Evolutionary conservation across 1,139 yeast species (phyloP).

Genomic region (Candida albicans): DNA sequence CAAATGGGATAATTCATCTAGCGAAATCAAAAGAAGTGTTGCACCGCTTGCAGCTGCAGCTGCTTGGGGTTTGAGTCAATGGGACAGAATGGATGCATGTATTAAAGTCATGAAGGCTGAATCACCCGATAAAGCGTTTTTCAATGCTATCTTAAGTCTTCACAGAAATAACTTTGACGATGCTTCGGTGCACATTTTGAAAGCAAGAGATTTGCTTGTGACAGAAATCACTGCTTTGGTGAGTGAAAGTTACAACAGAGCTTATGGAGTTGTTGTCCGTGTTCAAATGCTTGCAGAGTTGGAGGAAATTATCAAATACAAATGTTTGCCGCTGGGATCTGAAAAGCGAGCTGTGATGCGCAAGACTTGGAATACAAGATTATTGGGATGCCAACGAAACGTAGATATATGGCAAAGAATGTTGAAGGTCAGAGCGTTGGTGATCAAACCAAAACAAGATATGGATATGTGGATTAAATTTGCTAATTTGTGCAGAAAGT

Average conservation of each 20-base stretch:
- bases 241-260: constrained; percentile 94
- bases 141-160: constrained; percentile 82
- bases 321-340: constrained; percentile 77
- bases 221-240: constrained; percentile 94
- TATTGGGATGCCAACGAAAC: constrained; percentile 91
- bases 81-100: constrained; percentile 95
- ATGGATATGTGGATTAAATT: constrained; percentile 98
- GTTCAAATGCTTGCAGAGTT: constrained; percentile 96
- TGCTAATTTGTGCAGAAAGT: constrained; percentile 92
- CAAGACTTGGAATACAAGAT: constrained; percentile 90
- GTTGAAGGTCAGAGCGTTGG: constrained; percentile 89
- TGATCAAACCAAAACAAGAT: constrained; percentile 92
- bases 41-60: constrained; percentile 99
- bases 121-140: constrained; percentile 92
- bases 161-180: constrained; percentile 86
- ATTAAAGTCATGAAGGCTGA: constrained; percentile 87
- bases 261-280: constrained; percentile 94
- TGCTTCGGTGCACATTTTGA: constrained; percentile 74
- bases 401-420: constrained; percentile 98
- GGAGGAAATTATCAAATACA: constrained; percentile 91
- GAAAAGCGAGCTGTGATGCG: constrained; percentile 78
- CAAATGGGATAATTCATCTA: constrained; percentile 75
- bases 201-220: constrained; percentile 85
- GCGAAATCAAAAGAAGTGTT: constrained; percentile 77
- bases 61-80: constrained; percentile 97